Base-by-base conservation (phyloP, 208 protist species). In the Herpetomonas samuelpessoai region DNA sequence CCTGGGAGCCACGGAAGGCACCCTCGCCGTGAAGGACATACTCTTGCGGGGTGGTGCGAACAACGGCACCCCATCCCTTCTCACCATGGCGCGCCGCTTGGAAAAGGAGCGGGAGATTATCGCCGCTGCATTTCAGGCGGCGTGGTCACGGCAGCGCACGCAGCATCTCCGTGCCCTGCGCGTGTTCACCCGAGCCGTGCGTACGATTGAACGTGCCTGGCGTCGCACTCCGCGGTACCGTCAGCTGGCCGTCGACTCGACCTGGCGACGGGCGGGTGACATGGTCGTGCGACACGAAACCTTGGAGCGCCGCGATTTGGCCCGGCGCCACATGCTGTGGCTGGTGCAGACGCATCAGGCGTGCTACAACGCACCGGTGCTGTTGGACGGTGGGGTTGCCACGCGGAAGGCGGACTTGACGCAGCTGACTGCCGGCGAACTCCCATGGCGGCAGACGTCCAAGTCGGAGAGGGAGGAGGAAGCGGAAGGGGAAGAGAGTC, bases 261-360 rank as follows among this genome's bases (percentile, higher is more conserved):
- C 68, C 38, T 57, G 74, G 22, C 27, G 49, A 18, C 65, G 69
- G 3, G 62, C 72, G 38, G 66, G 67, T 22, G 63, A 70, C 26
- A 50, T 91, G 50, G 38, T 91, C 26, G 21, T 67, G 12, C 63
- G 70, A 1, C 70, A 84, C 6, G 86, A 92, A 50, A 24, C 54
- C 18, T 58, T 92, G 55, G 86, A 92, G 62, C 65, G 86, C 38
- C 86, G 81, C 2, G 86, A 92, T 45, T 26, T 79, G 27, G 44
- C 77, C 18, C 66, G 81, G 22, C 71, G 25, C 10, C 79, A 71
- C 28, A 56, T 81, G 3, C 18, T 67, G 10, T 86, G 81, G 59
- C 54, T 89, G 4, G 54, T 92, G 22, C 52, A 69, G 0, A 71
- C 55, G n/a, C 81, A 92, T 44, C 86, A 92, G 65, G 21, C 49